Evolutionary conservation across 139 green algal genomes (phyloP).

Genomic region (Astrephomene gubernaculifera): DNA sequence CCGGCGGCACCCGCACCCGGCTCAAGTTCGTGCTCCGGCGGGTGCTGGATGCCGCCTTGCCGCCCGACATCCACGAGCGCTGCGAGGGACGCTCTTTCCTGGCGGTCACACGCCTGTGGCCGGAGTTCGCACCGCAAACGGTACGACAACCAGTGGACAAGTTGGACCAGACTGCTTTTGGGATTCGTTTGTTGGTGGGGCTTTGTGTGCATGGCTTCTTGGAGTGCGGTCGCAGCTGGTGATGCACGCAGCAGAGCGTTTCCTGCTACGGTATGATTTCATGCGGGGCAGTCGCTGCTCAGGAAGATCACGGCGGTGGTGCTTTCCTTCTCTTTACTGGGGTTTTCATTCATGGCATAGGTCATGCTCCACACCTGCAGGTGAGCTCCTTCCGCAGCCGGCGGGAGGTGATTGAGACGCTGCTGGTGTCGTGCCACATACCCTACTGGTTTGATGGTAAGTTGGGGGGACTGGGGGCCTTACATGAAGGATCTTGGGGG

Average conservation of each 20-base stretch:
- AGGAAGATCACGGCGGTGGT: too few relatives aligned
- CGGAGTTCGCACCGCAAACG: not conserved
- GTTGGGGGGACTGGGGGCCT: not conserved
- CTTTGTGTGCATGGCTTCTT: too few relatives aligned
- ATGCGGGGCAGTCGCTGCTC: too few relatives aligned
- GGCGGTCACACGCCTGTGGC: slow-evolving; percentile 48
- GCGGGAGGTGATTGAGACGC: slow-evolving; percentile 78
- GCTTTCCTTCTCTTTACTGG: too few relatives aligned
- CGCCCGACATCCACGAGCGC: slow-evolving; percentile 49
- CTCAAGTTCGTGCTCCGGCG: slow-evolving; percentile 45
- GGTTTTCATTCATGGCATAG: not conserved
- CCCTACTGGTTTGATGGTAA: slow-evolving; percentile 54
- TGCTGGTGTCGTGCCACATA: slow-evolving; percentile 86
- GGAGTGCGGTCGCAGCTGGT: too few relatives aligned
- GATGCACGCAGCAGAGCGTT: too few relatives aligned
- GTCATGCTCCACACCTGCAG: not conserved
- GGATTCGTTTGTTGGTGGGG: too few relatives aligned
- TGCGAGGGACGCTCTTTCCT: slow-evolving; percentile 38
- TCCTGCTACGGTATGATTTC: too few relatives aligned
- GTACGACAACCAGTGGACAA: too few relatives aligned
- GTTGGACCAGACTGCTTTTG: too few relatives aligned
- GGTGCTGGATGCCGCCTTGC: slow-evolving; percentile 38
- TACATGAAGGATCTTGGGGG: too few relatives aligned
- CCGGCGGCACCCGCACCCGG: slow-evolving; percentile 54
- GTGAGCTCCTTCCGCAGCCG: slow-evolving; percentile 35